Evolutionary conservation across 768 basidiomycete genomes (phyloP), one percentile per base, ranked within the genome.

Genomic region (Kwoniella botswanensis): DNA sequence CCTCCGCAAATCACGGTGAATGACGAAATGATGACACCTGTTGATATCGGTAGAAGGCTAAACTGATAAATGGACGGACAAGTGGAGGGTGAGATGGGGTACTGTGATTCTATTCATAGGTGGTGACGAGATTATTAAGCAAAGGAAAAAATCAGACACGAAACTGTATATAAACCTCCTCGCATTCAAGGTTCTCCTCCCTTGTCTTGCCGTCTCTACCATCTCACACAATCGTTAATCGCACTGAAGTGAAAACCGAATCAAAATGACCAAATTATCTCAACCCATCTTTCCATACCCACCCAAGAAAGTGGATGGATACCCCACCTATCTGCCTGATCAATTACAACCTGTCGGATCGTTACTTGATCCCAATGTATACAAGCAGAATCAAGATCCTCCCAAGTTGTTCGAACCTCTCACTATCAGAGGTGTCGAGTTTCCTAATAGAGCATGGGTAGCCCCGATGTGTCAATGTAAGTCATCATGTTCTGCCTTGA

Each of bases 401-500:
- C 91, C 92, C 0, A 79, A 85, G 55, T 82, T 93, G 15, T 93
- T 93, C 83, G 82, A 88, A 68, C 89, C 90, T 4, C 74, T 93
- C 24, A 89, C 85, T 10, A 86, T 94, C 44, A 85, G 87, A 59
- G 87, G 86, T 35, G 82, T 88, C 1, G 86, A 85, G 6, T 91
- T 94, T 86, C 90, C 91, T 81, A 93, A 93, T 82, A 85, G 92
- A 64, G 88, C 91, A 52, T 91, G 88, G 74, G 90, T 89, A 63
- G 90, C 91, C 12, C 91, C 91, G 2, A 93, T 93, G 92, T 93
- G 92, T 81, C 89, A 90, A 82, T 94, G 82, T 83, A 64, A 72
- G 82, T 74, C 41, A 15, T 58, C 24, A 7, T 35, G 21, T 24
- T 44, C 18, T 44, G 11, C 54, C 11, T 15, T 21, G 46, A 35